These are phyloP conservation scores for Diaporthe velutina DNA, from an alignment of 2,329 filamentous ascomycete species.

Conservation along the genomic window DNA sequence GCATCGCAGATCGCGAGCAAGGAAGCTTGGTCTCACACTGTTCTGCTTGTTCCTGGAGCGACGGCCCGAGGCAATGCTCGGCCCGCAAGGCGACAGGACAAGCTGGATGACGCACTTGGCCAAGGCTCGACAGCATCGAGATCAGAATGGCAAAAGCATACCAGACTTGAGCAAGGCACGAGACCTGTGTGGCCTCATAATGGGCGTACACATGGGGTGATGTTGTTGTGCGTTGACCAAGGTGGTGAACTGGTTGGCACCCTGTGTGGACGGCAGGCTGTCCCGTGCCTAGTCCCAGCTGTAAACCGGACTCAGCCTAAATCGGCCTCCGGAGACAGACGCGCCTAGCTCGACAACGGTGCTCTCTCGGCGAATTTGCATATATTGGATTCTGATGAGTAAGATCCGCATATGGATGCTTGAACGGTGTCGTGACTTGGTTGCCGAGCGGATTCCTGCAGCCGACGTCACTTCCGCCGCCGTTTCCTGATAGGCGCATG, in stretches of 20 bases:
- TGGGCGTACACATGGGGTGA: not conserved
- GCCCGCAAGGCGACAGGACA: constrained; percentile 8
- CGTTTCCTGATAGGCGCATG: not conserved
- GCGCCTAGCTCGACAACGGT: constrained; percentile 6
- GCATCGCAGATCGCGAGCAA: not conserved
- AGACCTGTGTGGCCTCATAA: not conserved
- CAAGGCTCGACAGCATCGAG: constrained; percentile 7
- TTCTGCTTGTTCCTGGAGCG: constrained; percentile 12
- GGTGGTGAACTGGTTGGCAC: not conserved
- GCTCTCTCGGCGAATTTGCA: constrained; percentile 14
- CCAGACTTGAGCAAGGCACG: not conserved
- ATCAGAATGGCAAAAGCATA: not conserved
- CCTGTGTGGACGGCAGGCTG: constrained; percentile 7
- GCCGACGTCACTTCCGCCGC: constrained; percentile 2
- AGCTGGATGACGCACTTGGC: not conserved
- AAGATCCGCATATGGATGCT: constrained; percentile 2
- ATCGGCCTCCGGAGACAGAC: constrained; percentile 29
- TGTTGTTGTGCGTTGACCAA: constrained; percentile 6
- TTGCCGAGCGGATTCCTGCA: constrained; percentile 5
- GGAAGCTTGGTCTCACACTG: not conserved
- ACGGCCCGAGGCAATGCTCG: constrained; percentile 17
- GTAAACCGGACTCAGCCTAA: constrained; percentile 24
- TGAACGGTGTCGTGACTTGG: constrained; percentile 10
- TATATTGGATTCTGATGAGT: constrained; percentile 13
- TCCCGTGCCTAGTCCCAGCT: constrained; percentile 21